A percentile compares a stretch with the other conserved stretches of the same genome.
Conservation (phyloP, 2,329 filamentous ascomycete species). For the Pseudomassariella vexata region DNA sequence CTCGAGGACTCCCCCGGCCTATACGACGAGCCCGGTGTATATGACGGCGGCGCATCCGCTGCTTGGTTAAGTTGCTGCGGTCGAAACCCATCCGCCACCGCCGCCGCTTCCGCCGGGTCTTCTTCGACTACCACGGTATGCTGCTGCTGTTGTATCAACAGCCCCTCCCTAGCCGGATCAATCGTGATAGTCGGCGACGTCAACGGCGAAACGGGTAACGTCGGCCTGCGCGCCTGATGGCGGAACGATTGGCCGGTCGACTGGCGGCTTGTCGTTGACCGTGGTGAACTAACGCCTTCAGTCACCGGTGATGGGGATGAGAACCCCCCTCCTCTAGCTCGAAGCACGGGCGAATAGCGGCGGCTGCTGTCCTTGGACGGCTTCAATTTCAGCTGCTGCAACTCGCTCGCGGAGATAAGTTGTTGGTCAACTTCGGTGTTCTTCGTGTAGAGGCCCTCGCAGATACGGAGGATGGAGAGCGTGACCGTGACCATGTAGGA, state of each 20-base stretch:
- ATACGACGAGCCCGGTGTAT: too few relatives aligned
- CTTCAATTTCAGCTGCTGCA: slow-evolving; percentile 18
- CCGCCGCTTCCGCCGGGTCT: slow-evolving; percentile 20
- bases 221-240: slow-evolving; percentile 5
- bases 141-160: slow-evolving; percentile 9
- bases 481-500: slow-evolving; percentile 22
- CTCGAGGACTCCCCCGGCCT: slow-evolving; percentile 18
- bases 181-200: slow-evolving; percentile 5
- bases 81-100: slow-evolving; percentile 24
- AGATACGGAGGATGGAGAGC: slow-evolving; percentile 22
- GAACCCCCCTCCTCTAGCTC: too few relatives aligned
- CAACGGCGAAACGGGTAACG: slow-evolving; percentile 16
- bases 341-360: slow-evolving; percentile 7
- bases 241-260: slow-evolving; percentile 3
- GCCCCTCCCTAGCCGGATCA: slow-evolving; percentile 8
- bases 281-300: slow-evolving; percentile 2
- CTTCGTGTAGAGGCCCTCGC: slow-evolving; percentile 21
- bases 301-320: slow-evolving; percentile 4
- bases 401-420: slow-evolving; percentile 16
- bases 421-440: slow-evolving; percentile 16
- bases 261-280: not conserved
- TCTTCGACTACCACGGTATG: slow-evolving; percentile 11
- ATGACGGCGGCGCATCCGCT: slow-evolving; percentile 24
- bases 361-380: slow-evolving; percentile 9
- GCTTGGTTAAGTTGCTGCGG: too few relatives aligned